Conservation (phyloP, 2,329 filamentous ascomycete genomes). For the Paecilomyces dactylethromorphus region DNA sequence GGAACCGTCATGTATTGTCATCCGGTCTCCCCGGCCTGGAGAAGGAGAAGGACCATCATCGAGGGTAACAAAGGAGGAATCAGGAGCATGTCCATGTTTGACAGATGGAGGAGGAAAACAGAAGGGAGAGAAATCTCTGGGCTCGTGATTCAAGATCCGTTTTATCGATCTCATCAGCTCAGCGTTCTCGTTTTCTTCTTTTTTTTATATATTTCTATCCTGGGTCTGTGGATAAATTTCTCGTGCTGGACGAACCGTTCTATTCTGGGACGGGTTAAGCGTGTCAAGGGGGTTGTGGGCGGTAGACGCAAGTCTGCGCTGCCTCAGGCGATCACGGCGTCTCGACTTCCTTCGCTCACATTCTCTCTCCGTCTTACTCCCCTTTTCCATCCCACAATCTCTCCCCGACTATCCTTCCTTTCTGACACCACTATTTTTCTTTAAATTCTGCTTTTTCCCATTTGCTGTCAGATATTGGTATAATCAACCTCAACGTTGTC, state of each 20-base stretch:
- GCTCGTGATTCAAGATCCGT: background rate
- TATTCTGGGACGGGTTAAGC: background rate
- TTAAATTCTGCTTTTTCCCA: background rate
- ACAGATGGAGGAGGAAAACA: background rate
- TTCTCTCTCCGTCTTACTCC: background rate
- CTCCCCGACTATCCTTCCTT: background rate
- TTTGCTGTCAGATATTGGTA: background rate
- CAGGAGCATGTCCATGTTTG: background rate
- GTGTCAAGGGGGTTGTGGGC: background rate
- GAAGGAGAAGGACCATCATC: background rate
- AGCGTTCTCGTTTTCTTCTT: too few relatives aligned
- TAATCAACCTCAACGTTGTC: background rate
- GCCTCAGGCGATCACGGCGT: background rate
- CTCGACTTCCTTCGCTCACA: background rate
- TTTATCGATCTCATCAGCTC: background rate
- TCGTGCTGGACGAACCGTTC: background rate
- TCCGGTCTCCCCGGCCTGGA: background rate
- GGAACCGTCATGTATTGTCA: background rate
- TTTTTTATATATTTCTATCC: too few relatives aligned
- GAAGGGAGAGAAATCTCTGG: background rate
- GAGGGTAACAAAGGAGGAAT: background rate
- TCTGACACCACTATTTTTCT: background rate
- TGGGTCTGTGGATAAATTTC: background rate
- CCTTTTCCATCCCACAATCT: background rate
- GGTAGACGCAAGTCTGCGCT: background rate